phyloP scores from a whole-genome alignment of 2,329 filamentous ascomycete species.

The Penicillium sp. region DNA sequence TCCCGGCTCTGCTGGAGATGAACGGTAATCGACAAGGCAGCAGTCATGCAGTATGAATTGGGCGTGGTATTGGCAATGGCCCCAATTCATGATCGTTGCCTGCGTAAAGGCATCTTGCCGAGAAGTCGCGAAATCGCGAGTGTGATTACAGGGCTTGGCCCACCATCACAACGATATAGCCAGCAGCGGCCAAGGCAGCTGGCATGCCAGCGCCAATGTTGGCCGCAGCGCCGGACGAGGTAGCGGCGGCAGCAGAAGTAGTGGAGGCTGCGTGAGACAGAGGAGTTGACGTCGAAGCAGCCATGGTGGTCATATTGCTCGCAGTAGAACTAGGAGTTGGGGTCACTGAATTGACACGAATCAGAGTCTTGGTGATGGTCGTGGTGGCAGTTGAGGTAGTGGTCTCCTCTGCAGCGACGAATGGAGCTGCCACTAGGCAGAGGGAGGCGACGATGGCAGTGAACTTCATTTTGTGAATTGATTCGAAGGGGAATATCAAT shows the following conservation, averaged over 20 bases:
- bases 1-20: constrained; percentile 19
- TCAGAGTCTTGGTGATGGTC: constrained; percentile 37
- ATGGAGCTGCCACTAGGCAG: constrained; percentile 28
- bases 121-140: background rate
- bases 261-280: constrained; percentile 8
- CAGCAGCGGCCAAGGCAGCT: constrained; percentile 27
- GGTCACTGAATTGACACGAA: constrained; percentile 38
- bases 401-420: constrained; percentile 23
- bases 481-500: background rate
- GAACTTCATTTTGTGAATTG: constrained; percentile 31
- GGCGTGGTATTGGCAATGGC: background rate
- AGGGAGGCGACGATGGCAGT: constrained; percentile 27
- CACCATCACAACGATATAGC: constrained; percentile 33
- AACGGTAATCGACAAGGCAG: constrained; percentile 12
- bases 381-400: constrained; percentile 29
- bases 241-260: constrained; percentile 12
- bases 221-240: constrained; percentile 16
- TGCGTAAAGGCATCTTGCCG: background rate
- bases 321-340: constrained; percentile 14
- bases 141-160: constrained; percentile 27
- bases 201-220: constrained; percentile 22
- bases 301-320: constrained; percentile 9
- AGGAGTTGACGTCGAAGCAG: constrained; percentile 19
- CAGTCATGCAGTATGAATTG: constrained; percentile 1
- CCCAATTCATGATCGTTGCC: background rate